Conservation (phyloP, 2,329 filamentous ascomycete genomes). For the Harringtonia aguacate region DNA sequence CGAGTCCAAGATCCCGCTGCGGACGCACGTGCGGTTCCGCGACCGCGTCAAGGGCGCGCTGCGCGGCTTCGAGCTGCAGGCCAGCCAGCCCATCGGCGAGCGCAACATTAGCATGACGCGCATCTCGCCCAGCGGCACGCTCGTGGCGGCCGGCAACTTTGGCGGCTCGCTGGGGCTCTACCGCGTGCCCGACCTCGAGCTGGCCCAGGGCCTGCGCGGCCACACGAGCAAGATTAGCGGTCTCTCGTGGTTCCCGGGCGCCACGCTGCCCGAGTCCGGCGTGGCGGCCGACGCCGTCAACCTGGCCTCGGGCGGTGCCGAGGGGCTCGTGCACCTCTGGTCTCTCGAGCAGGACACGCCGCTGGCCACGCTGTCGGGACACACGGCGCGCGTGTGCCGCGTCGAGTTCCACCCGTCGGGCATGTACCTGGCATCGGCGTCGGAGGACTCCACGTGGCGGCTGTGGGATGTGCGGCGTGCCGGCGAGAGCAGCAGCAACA, state of each 20-base stretch:
- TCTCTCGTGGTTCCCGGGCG: slow-evolving; percentile 78
- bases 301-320: slow-evolving; percentile 80
- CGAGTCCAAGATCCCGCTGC: slow-evolving; percentile 73
- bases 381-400: slow-evolving; percentile 77
- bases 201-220: slow-evolving; percentile 64
- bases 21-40: slow-evolving; percentile 85
- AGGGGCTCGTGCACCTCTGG: slow-evolving; percentile 84
- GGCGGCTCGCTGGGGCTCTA: slow-evolving; percentile 80
- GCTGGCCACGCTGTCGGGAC: slow-evolving; percentile 69
- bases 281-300: slow-evolving; percentile 69
- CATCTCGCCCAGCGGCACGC: slow-evolving; percentile 75
- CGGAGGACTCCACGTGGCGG: slow-evolving; percentile 93
- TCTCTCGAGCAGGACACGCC: slow-evolving; percentile 79
- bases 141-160: slow-evolving; percentile 88
- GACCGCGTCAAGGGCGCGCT: slow-evolving; percentile 80
- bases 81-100: slow-evolving; percentile 85
- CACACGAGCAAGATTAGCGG: slow-evolving; percentile 87
- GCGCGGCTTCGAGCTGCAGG: slow-evolving; percentile 78
- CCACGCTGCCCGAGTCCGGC: slow-evolving; percentile 60
- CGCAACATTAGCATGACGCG: slow-evolving; percentile 85
- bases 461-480: slow-evolving; percentile 88
- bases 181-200: slow-evolving; percentile 70
- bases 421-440: slow-evolving; percentile 80
- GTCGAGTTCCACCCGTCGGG: slow-evolving; percentile 94
- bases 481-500: slow-evolving; percentile 39